These are phyloP conservation scores for Suillus subaureus DNA, from an alignment of 768 basidiomycete genomes.

Conservation along the genomic window DNA sequence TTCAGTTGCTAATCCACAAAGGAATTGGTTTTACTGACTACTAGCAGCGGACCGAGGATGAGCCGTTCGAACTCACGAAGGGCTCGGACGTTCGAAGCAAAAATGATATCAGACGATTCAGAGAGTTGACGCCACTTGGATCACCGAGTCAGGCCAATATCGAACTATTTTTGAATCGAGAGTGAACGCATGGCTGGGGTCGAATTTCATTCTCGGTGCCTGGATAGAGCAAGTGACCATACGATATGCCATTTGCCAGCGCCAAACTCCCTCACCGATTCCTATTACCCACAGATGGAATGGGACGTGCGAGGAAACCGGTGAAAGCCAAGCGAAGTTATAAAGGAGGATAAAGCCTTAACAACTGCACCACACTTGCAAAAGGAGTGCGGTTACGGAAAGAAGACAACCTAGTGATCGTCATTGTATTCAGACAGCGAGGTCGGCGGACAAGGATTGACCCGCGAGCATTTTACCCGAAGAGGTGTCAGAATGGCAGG, in stretches of 20 bases:
- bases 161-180: neutral
- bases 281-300: neutral
- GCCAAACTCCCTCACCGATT: neutral
- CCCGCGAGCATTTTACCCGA: neutral
- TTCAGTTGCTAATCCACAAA: neutral
- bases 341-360: constrained; percentile 1
- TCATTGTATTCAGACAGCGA: neutral
- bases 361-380: neutral
- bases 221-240: constrained; percentile 1
- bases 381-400: neutral
- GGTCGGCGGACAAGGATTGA: neutral
- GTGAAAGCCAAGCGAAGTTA: neutral
- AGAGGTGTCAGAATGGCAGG: neutral
- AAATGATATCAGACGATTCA: neutral
- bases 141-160: neutral
- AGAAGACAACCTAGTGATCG: neutral
- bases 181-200: neutral
- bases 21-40: neutral
- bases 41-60: neutral
- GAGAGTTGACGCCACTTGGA: neutral
- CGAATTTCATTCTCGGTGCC: constrained; percentile 9
- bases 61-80: neutral
- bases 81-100: neutral
- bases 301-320: neutral
- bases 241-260: neutral